Conservation (phyloP, 208 protist species). For the Crithidia fasciculata region DNA sequence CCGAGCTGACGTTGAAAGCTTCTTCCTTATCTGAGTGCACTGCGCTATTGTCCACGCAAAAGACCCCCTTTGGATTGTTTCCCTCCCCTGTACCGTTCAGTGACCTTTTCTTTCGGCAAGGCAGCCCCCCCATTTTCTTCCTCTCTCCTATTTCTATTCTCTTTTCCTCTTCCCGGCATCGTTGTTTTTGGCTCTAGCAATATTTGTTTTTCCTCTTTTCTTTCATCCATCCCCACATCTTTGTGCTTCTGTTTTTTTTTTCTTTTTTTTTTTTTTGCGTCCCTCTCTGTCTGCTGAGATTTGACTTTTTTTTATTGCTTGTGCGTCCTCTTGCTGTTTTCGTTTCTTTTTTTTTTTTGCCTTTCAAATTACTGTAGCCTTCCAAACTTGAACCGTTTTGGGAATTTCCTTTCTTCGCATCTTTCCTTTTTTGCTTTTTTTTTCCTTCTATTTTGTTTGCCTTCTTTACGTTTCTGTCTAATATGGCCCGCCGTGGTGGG, state of each 20-base stretch:
- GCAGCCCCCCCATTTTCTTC: neutral
- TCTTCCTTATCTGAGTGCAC: no score
- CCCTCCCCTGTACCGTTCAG: neutral
- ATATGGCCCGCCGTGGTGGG: no score
- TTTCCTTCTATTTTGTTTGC: neutral
- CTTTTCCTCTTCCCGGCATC: neutral
- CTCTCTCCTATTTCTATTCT: neutral
- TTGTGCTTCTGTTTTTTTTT: neutral
- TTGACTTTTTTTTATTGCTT: neutral
- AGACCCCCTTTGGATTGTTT: neutral
- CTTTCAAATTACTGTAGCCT: neutral
- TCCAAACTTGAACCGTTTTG: neutral
- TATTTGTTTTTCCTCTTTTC: neutral
- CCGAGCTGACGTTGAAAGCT: no score
- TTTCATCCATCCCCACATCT: no score
- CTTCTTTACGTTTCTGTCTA: no score
- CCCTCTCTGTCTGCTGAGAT: no score
- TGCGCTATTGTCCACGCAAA: no score
- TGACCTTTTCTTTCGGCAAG: neutral
- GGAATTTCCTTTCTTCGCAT: neutral
- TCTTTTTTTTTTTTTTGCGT: neutral
- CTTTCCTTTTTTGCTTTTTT: neutral
- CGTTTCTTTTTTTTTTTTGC: neutral
- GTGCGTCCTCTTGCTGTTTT: neutral
- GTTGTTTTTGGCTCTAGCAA: neutral